A percentile compares a stretch with the other conserved stretches of the same genome.
Evolutionary conservation across 2,329 filamentous ascomycete genomes (phyloP).

Genomic region (Hypoxylon sp.): DNA sequence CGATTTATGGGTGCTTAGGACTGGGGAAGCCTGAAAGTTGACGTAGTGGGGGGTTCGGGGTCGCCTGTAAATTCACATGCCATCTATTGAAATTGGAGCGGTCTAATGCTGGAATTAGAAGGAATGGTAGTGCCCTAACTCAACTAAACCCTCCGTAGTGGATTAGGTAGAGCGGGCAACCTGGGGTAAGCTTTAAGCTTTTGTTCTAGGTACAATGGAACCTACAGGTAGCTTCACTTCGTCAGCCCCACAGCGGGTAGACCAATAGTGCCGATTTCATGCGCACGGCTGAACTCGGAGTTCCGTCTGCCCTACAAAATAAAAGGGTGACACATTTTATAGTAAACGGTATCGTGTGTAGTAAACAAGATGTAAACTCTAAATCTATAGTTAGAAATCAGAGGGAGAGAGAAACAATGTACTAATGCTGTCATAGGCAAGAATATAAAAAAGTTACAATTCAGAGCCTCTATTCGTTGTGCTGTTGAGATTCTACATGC

Average conservation of each 20-base stretch:
- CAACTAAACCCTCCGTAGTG: background rate
- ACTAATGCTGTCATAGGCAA: background rate
- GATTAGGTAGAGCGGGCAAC: background rate
- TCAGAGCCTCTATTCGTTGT: conserved; percentile 23
- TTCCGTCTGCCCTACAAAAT: conserved; percentile 2
- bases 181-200: background rate
- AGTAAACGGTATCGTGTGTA: background rate
- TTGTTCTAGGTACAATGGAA: too few species aligned
- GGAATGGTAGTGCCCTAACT: background rate
- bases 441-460: conserved; percentile 1
- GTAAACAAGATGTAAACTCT: background rate
- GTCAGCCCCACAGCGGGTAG: conserved; percentile 19
- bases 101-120: background rate
- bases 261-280: conserved; percentile 17
- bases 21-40: background rate
- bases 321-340: background rate
- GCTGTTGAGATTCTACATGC: conserved; percentile 24
- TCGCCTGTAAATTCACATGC: conserved; percentile 14
- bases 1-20: background rate
- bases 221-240: background rate
- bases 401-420: too few species aligned
- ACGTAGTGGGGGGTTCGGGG: conserved; percentile 4
- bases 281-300: conserved; percentile 13
- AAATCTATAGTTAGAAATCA: too few species aligned
- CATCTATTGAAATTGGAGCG: background rate